Evolutionary conservation across 805 yeast species (phyloP).

Genomic region (Metschnikowia matae): DNA sequence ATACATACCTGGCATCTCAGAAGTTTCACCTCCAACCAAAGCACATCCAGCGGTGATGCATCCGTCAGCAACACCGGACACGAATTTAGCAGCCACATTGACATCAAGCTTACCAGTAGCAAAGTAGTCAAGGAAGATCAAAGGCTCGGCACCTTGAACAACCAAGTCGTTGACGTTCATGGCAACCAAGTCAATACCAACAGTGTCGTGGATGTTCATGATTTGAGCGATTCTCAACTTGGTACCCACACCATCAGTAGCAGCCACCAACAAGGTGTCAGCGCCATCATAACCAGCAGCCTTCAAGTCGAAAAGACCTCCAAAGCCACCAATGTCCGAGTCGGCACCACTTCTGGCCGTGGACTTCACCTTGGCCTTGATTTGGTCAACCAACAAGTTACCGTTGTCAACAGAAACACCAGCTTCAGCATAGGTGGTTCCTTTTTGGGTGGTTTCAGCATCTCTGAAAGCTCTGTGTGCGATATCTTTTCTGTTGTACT

Average conservation of each 20-base stretch:
- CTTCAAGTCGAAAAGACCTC: conserved; percentile 89
- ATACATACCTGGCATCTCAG: conserved; percentile 99
- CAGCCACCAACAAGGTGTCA: conserved; percentile 85
- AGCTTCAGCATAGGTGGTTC: conserved; percentile 86
- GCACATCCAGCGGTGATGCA: conserved; percentile 96
- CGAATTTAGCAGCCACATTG: conserved; percentile 79
- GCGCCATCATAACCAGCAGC: conserved; percentile 82
- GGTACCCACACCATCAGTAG: conserved; percentile 99
- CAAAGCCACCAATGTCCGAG: conserved; percentile 97
- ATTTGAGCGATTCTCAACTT: conserved; percentile 92
- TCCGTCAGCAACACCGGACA: conserved; percentile 93
- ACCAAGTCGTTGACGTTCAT: conserved; percentile 98
- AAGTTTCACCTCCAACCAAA: conserved; percentile 97
- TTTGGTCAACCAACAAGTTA: conserved; percentile 81
- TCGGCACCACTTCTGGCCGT: conserved; percentile 96
- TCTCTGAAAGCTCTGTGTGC: conserved; percentile 93
- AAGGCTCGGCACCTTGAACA: conserved; percentile 98
- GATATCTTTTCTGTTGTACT: conserved; percentile 86
- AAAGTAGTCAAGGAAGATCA: conserved; percentile 90
- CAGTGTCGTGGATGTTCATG: conserved; percentile 88
- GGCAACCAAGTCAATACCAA: conserved; percentile 97
- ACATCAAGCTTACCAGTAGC: conserved; percentile 92
- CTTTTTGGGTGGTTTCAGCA: conserved; percentile 23
- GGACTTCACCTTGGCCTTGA: conserved; percentile 85
- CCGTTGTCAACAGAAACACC: conserved; percentile 99